These are phyloP conservation scores for Fallopia convolvulus DNA, from an alignment of 148 eudicot species.

Conservation along the genomic window DNA sequence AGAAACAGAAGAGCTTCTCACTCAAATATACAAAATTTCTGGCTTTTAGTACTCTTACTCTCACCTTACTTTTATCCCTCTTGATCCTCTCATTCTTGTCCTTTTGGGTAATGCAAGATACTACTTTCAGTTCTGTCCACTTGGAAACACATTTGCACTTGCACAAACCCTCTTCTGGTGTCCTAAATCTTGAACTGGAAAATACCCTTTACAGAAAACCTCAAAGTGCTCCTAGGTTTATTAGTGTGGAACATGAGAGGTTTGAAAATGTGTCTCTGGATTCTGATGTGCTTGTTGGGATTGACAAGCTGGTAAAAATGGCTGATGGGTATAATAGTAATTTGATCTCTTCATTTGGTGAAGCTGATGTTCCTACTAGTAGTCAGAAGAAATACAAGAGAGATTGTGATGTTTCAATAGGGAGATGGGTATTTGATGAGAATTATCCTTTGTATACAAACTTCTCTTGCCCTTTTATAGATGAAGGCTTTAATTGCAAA, in stretches of 20 bases:
- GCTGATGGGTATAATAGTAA: too few relatives aligned
- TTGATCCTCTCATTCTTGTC: slow-evolving; percentile 40
- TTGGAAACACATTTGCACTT: slow-evolving; percentile 33
- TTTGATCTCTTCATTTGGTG: slow-evolving; percentile 11
- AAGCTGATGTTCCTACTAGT: slow-evolving; percentile 9
- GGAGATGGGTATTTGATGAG: slow-evolving; percentile 81
- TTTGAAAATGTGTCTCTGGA: too few relatives aligned
- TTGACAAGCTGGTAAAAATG: too few relatives aligned
- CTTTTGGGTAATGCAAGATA: slow-evolving; percentile 34
- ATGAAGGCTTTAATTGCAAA: slow-evolving; percentile 85
- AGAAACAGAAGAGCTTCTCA: slow-evolving; percentile 53
- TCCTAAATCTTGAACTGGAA: slow-evolving; percentile 17
- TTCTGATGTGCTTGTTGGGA: too few relatives aligned
- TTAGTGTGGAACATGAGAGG: too few relatives aligned
- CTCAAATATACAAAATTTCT: slow-evolving; percentile 43
- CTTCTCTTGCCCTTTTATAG: slow-evolving; percentile 68
- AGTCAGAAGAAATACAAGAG: slow-evolving; percentile 20
- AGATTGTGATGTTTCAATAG: slow-evolving; percentile 61
- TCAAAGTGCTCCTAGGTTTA: slow-evolving; percentile 7
- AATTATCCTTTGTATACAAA: slow-evolving; percentile 71
- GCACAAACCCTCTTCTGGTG: slow-evolving; percentile 25
- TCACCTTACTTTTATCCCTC: slow-evolving; percentile 43
- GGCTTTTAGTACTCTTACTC: slow-evolving; percentile 22
- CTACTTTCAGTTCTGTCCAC: slow-evolving; percentile 21
- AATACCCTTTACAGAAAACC: slow-evolving; percentile 17